Evolutionary conservation across 805 yeast genomes (phyloP), one percentile per base, ranked within the genome.

Genomic region (Saturnispora saitoi): DNA sequence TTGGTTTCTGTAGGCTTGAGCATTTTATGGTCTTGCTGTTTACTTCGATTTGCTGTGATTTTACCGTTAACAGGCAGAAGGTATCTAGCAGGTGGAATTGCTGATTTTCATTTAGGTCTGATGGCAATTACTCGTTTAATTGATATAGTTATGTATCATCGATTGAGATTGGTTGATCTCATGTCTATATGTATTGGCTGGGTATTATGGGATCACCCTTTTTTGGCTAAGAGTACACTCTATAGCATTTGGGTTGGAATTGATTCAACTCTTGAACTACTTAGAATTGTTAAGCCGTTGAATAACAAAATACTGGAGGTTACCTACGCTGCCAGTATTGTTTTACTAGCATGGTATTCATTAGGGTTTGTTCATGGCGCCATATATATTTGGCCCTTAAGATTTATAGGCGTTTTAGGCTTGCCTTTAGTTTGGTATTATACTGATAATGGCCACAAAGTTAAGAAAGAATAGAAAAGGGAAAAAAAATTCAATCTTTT

Each of bases 31-130:
- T 20, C 32, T 12, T 46, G 48, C 14, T 46, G 48, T 29, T 17
- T 46, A 4, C n/a, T 46, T 9, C 15, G 48, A 8, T 39, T 46
- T 31, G 24, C 20, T 10, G 39, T 46, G 19, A 37, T 46, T 19
- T 24, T 46, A 9, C 48, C 48, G 4, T 31, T 46, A 3, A 46
- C 48, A 4, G 48, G 48, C 5, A 39, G 48, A 19, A 39, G 31
- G 19, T 46, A 38, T 17, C 48, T 46, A 38, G 41, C 48, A 1
- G 48, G 48, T 20, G 48, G 48, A 4, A 46, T 46, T 30, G 48
- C 44, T 9, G 48, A 46, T 32, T 46, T 46, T 24, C 48, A 46
- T 32, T 17, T 46, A 10, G 20, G 26, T 4, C 32, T 46, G 32
- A 19, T 46, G 26, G 43, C 24, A 7, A 9, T 14, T 11, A 30